Evolutionary conservation across 2,329 filamentous ascomycete species (phyloP), one percentile per base, ranked within the genome.

Genomic region (Apiospora kogelbergensis): DNA sequence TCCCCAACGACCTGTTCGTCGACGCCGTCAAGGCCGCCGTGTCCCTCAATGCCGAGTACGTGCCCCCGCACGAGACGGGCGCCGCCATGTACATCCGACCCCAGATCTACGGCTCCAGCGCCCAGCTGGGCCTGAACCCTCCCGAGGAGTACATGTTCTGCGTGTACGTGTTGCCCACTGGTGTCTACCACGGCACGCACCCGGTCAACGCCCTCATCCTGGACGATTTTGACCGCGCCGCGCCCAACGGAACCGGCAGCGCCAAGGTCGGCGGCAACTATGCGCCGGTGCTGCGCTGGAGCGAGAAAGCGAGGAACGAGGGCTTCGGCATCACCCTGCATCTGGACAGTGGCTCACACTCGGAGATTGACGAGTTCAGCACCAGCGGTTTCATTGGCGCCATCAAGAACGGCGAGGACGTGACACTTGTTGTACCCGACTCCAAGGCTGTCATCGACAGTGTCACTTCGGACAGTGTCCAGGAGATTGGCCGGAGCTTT

Each of bases 201-300:
- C 93, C 95, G 0, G 94, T 97, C n/a, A 90, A 92, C 76, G 93
- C 92, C 1, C 83, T 98, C 67, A 92, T 98, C 70, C 86, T 98
- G 2, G 95, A 98, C 76, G 91, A 96, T 40, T 98, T 98, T 78
- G 95, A 98, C 80, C 93, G 95, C 40, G 89, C 95, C 0, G 95
- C 95, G n/a, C 95, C 96, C 0, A 89, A 94, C 75, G 95, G 95
- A 0, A 97, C 93, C 0, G 95, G 95, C 0, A 91, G 89, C 71
- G 95, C 94, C n/a, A 98, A 98, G 83, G 88, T 98, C 3, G 95
- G 96, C 33, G 96, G 95, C 17, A 98, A 98, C 83, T 98, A 98
- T 78, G 95, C 95, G 11, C 95, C 95, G 2, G 95, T 98, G 6
- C 82, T 98, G 76, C 86, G 92, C 68, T 94, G 93, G 86, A 97